phyloP scores from a whole-genome alignment of 2,329 filamentous ascomycete genomes.

The Fusarium marasasianum region DNA sequence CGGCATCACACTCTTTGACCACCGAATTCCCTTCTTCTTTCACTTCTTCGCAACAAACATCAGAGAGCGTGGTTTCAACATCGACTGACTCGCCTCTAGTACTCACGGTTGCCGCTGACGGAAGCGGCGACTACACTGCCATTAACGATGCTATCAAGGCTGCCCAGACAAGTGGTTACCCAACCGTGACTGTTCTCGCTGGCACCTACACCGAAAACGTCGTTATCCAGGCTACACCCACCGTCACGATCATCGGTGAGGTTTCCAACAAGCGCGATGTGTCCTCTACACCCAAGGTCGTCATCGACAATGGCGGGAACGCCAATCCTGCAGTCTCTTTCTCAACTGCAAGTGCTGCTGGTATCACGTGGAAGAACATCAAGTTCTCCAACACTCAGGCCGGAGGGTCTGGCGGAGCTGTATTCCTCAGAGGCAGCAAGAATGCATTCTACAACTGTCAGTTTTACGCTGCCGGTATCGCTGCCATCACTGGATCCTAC shows the following conservation, averaged over 20 bases:
- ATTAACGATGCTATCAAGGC: slow-evolving; percentile 56
- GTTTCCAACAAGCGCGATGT: slow-evolving; percentile 45
- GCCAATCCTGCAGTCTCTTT: slow-evolving; percentile 8
- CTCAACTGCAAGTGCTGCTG: neutral
- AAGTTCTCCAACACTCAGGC: slow-evolving; percentile 32
- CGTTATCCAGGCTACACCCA: slow-evolving; percentile 50
- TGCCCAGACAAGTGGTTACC: slow-evolving; percentile 50
- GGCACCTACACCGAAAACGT: slow-evolving; percentile 57
- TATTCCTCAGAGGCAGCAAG: slow-evolving; percentile 18
- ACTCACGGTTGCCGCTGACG: slow-evolving; percentile 56
- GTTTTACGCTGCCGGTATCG: slow-evolving; percentile 50
- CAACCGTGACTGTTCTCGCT: slow-evolving; percentile 55
- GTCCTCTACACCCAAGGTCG: slow-evolving; percentile 5
- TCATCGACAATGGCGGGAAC: slow-evolving; percentile 23
- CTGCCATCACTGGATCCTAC: slow-evolving; percentile 39
- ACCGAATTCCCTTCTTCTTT: slow-evolving; percentile 18
- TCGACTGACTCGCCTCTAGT: slow-evolving; percentile 38
- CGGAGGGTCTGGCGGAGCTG: neutral
- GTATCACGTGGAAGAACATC: slow-evolving; percentile 28
- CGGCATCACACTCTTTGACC: slow-evolving; percentile 3
- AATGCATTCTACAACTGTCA: slow-evolving; percentile 52
- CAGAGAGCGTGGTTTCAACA: slow-evolving; percentile 13
- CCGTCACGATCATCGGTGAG: slow-evolving; percentile 54
- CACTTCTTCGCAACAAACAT: slow-evolving; percentile 22
- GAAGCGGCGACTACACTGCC: slow-evolving; percentile 55